A percentile compares a stretch with the other conserved stretches of the same genome.
These are phyloP conservation scores for Fusarium camptoceras DNA, from an alignment of 2,329 filamentous ascomycete genomes.

Conservation along the genomic window DNA sequence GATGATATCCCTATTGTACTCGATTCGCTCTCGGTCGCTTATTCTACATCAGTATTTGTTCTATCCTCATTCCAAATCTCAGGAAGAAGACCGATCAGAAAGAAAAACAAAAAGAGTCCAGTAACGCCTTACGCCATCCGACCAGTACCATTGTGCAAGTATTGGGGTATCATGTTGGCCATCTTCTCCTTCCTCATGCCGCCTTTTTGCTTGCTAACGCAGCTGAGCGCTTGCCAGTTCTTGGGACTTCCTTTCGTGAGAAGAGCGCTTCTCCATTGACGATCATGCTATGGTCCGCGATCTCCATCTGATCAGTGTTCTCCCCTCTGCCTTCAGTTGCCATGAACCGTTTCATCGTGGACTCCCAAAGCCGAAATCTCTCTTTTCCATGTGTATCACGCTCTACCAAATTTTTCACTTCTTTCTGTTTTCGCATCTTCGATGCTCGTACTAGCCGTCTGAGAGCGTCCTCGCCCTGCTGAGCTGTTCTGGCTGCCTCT, in stretches of 20 bases:
- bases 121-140: constrained; percentile 31
- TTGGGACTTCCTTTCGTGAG: constrained; percentile 65
- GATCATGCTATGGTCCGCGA: constrained; percentile 73
- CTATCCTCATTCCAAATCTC: background rate
- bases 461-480: constrained; percentile 72
- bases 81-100: background rate
- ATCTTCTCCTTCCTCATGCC: constrained; percentile 18
- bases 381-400: constrained; percentile 64
- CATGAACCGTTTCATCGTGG: constrained; percentile 69
- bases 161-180: constrained; percentile 32
- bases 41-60: constrained; percentile 19
- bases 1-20: background rate
- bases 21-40: constrained; percentile 8
- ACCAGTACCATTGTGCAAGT: constrained; percentile 8
- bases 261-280: constrained; percentile 68
- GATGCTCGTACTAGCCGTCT: constrained; percentile 69
- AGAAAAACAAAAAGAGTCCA: constrained; percentile 11
- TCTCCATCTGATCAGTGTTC: constrained; percentile 59
- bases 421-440: constrained; percentile 74
- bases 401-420: constrained; percentile 68
- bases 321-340: constrained; percentile 48
- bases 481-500: constrained; percentile 69
- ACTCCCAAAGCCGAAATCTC: constrained; percentile 71
- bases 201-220: constrained; percentile 42
- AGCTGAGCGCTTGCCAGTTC: constrained; percentile 57